Conservation (phyloP, 352 stramenopile genomes). For the Thalassiosira mediterranea region DNA sequence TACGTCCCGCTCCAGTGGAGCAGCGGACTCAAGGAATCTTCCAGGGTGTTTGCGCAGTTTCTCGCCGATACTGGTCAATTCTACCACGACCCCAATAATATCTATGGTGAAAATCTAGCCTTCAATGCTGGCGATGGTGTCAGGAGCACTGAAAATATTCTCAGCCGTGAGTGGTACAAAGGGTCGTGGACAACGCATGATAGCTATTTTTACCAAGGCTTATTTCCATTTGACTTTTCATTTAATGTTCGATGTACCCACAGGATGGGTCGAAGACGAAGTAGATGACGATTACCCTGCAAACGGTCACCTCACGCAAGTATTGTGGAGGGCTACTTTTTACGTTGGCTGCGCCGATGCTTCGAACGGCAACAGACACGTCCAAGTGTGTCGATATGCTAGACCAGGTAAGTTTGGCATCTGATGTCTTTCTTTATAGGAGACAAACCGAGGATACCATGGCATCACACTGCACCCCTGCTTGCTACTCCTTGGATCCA, state of each 20-base stretch:
- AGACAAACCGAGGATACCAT: not conserved
- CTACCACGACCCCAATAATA: conserved; percentile 7
- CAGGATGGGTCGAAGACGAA: conserved; percentile 14
- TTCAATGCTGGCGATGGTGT: conserved; percentile 6
- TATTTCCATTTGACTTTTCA: too few species aligned
- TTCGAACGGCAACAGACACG: not conserved
- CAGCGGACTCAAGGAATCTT: conserved; percentile 1
- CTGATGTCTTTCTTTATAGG: not conserved
- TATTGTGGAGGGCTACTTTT: conserved; percentile 14
- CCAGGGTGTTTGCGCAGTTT: conserved; percentile 3
- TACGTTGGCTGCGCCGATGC: conserved; percentile 20
- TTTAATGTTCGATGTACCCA: too few species aligned
- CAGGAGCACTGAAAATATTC: not conserved
- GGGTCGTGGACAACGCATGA: too few species aligned
- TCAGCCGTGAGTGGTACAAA: not conserved
- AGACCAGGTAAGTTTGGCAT: not conserved
- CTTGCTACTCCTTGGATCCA: not conserved
- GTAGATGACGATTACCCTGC: not conserved
- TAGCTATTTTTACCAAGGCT: too few species aligned
- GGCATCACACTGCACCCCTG: not conserved
- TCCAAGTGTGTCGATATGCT: not conserved
- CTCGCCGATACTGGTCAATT: conserved; percentile 1
- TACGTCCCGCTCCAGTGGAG: conserved; percentile 23
- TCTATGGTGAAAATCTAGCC: conserved; percentile 22
- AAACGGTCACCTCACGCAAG: conserved; percentile 18